Conservation (phyloP, 768 basidiomycete species). For the Boletales sp. region DNA sequence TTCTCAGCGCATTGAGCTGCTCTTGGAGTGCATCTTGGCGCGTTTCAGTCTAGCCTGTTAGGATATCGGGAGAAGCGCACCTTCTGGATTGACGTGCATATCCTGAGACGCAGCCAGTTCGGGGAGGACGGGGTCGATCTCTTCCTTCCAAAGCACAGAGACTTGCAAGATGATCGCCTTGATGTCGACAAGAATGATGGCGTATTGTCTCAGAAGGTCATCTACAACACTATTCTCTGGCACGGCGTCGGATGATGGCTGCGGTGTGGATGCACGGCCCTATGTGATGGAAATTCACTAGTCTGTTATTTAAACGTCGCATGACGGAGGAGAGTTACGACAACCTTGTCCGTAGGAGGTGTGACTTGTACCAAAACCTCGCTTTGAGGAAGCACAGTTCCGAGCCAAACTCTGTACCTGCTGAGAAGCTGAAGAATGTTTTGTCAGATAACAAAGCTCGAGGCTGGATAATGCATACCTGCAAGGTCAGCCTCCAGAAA, state of each 20-base stretch:
- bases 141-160: conserved; percentile 61
- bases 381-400: conserved; percentile 43
- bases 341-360: conserved; percentile 36
- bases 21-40: conserved; percentile 52
- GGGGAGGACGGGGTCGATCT: conserved; percentile 61
- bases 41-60: not conserved
- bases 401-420: conserved; percentile 79
- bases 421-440: conserved; percentile 60
- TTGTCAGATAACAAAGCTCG: conserved; percentile 1
- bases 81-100: conserved; percentile 42
- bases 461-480: conserved; percentile 46
- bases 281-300: conserved; percentile 18
- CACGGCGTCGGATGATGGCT: conserved; percentile 42
- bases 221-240: conserved; percentile 58
- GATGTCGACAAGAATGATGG: conserved; percentile 68
- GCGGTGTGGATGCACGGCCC: conserved; percentile 53
- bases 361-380: conserved; percentile 37
- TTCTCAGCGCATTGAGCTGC: conserved; percentile 45
- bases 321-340: conserved; percentile 6
- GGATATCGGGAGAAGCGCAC: conserved; percentile 33
- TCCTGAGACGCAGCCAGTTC: conserved; percentile 34
- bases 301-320: too few relatives aligned
- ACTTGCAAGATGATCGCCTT: conserved; percentile 51
- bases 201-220: conserved; percentile 65
- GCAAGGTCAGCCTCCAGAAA: conserved; percentile 90